Evolutionary conservation across 352 stramenopile genomes (phyloP), one percentile per base, ranked within the genome.

Genomic region (Poterioochromonas sp.): DNA sequence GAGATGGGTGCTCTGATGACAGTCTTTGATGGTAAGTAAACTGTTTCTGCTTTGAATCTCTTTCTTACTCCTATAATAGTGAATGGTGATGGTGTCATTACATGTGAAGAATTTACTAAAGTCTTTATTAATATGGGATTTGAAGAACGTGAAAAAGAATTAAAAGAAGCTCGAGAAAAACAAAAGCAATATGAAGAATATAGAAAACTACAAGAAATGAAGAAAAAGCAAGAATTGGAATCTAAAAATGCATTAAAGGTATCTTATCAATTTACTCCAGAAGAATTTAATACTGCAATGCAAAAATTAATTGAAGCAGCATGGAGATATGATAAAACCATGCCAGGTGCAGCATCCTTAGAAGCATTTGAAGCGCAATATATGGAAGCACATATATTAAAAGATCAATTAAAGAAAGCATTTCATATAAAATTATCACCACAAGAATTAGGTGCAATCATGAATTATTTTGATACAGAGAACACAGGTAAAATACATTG

Each of bases 401-500:
- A 69, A 39, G 71, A 78, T 5, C 49, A 69, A 53, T 51, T 78
- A 41, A 35, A 68, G 34, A 2, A 29, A 29, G 39, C 32, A 8
- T 65, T 78, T 69, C 18, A 53, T 44, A 8, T 78, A 32, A 53
- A 54, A 15, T 37, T 41, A 1, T 49, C 49, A 22, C 49, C 49
- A 64, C 29, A 47, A 20, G 71, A 78, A 34, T 43, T 78, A 32
- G 49, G 49, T 63, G 71, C 71, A 32, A 34, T 69, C 1, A 78
- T 78, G 71, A 12, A 63, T 35, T 78, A 78, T 69, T 78, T 78
- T 49, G 71, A 78, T 76, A 12, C 69, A 2, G 62, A 71, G 26
- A 1, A n/a, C 8, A 71, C 29, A 3, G 62, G 62, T 22, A 2
- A 40, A 41, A 74, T 74, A 8, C 2, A 58, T 40, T 74, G 65